These are phyloP conservation scores for Phytopythium oedochilum DNA, from an alignment of 352 stramenopile species.

Conservation along the genomic window DNA sequence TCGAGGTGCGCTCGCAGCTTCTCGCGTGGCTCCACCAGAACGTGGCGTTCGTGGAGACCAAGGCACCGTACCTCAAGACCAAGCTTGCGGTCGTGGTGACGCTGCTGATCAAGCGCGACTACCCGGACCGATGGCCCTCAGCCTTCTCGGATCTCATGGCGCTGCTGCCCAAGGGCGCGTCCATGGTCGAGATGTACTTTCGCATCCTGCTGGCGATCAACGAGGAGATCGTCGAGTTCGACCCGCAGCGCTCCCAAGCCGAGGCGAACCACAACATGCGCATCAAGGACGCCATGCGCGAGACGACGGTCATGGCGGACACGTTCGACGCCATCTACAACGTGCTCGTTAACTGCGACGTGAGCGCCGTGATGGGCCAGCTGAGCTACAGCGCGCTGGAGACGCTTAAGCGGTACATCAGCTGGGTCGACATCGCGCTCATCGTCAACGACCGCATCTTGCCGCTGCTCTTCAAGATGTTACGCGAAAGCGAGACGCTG, in stretches of 20 bases:
- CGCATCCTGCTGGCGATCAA: constrained; percentile 87
- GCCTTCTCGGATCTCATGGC: constrained; percentile 84
- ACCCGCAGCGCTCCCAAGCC: constrained; percentile 49
- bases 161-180: constrained; percentile 60
- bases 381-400: constrained; percentile 69
- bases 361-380: constrained; percentile 59
- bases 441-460: constrained; percentile 83
- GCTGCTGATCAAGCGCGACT: constrained; percentile 87
- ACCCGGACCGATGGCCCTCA: constrained; percentile 77
- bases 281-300: constrained; percentile 87
- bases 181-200: constrained; percentile 90
- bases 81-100: constrained; percentile 81
- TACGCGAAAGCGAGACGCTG: constrained; percentile 49
- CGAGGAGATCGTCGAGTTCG: constrained; percentile 90
- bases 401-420: constrained; percentile 82
- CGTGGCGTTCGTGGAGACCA: constrained; percentile 49
- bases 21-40: constrained; percentile 61
- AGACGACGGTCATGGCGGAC: constrained; percentile 65
- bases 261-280: constrained; percentile 74
- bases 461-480: constrained; percentile 67
- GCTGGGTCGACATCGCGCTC: constrained; percentile 81
- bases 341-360: constrained; percentile 67
- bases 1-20: constrained; percentile 49
- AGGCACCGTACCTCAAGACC: constrained; percentile 79
- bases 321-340: constrained; percentile 84